phyloP scores from a whole-genome alignment of 1,284 basidiomycete species.

The Ustilago xerochloae region DNA sequence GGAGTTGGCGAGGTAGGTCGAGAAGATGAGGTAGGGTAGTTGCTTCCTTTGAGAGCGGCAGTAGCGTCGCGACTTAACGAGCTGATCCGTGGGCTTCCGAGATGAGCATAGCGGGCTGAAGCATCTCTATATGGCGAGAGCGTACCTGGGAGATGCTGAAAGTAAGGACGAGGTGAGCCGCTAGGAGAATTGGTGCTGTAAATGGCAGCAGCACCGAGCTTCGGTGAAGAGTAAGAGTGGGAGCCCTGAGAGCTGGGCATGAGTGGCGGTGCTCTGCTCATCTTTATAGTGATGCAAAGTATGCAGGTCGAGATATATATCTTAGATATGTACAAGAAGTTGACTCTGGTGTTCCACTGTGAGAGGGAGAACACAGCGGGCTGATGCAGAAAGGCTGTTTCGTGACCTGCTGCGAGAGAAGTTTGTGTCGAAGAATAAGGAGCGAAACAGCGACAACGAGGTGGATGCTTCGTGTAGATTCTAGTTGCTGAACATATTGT shows the following conservation, averaged over 20 bases:
- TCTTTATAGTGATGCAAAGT: conserved; percentile 3
- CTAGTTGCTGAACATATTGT: conserved; percentile 8
- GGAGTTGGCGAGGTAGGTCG: conserved; percentile 53
- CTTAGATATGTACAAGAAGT: not conserved
- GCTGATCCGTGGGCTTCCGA: conserved; percentile 60
- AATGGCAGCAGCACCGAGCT: conserved; percentile 39
- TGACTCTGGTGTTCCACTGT: not conserved
- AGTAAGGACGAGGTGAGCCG: conserved; percentile 57
- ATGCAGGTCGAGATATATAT: not conserved
- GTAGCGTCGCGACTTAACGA: conserved; percentile 62
- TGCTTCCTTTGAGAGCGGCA: conserved; percentile 43
- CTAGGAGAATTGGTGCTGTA: conserved; percentile 50
- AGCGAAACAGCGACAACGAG: not conserved
- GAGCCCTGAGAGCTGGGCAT: conserved; percentile 31
- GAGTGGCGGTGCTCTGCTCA: conserved; percentile 56
- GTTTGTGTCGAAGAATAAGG: not conserved
- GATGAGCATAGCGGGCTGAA: conserved; percentile 53
- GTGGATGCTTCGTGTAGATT: not conserved
- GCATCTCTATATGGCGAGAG: conserved; percentile 65
- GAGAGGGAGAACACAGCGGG: not conserved
- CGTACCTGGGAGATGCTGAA: conserved; percentile 56
- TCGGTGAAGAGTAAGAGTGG: conserved; percentile 44
- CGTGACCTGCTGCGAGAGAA: not conserved
- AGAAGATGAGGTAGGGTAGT: conserved; percentile 61
- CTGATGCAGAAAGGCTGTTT: not conserved